Evolutionary conservation across 2,329 filamentous ascomycete species (phyloP).

Genomic region (Colletotrichum sp.): DNA sequence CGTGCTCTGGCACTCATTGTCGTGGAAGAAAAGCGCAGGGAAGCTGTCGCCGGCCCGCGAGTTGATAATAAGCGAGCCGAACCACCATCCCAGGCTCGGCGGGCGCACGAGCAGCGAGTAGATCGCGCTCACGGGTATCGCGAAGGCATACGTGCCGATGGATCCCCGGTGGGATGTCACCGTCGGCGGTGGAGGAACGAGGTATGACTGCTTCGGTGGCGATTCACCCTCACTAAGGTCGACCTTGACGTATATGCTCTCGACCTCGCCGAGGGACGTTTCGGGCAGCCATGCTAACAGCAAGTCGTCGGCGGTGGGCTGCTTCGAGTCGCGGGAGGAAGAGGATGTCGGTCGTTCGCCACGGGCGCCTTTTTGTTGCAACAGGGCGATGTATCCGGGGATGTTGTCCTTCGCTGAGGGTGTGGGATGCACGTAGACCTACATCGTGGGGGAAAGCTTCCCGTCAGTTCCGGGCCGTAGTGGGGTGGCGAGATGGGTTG

Average conservation of each 20-base stretch:
- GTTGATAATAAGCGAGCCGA: slow-evolving; percentile 94
- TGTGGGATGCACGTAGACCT: slow-evolving; percentile 96
- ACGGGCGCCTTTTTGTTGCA: slow-evolving; percentile 79
- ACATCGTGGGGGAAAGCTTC: slow-evolving; percentile 21
- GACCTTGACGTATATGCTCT: slow-evolving; percentile 93
- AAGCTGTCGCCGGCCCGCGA: slow-evolving; percentile 90
- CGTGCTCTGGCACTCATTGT: slow-evolving; percentile 94
- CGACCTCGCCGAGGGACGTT: slow-evolving; percentile 82
- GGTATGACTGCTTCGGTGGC: slow-evolving; percentile 83
- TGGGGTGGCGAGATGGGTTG: not conserved
- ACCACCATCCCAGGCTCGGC: slow-evolving; percentile 98
- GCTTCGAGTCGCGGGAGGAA: slow-evolving; percentile 39
- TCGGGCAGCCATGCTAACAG: slow-evolving; percentile 95
- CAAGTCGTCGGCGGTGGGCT: slow-evolving; percentile 70
- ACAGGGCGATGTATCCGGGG: slow-evolving; percentile 86
- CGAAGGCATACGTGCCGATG: slow-evolving; percentile 86
- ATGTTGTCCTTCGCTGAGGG: slow-evolving; percentile 96
- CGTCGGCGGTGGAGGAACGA: slow-evolving; percentile 90
- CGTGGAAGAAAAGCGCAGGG: slow-evolving; percentile 95
- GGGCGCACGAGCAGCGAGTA: slow-evolving; percentile 91
- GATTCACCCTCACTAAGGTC: slow-evolving; percentile 84
- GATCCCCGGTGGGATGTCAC: slow-evolving; percentile 76
- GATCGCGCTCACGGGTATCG: slow-evolving; percentile 86
- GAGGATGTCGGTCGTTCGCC: slow-evolving; percentile 47
- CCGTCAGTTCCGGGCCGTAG: not conserved